Evolutionary conservation across 2,329 filamentous ascomycete species (phyloP), one percentile per base, ranked within the genome.

Genomic region (Parasarocladium wereldwijsianum): DNA sequence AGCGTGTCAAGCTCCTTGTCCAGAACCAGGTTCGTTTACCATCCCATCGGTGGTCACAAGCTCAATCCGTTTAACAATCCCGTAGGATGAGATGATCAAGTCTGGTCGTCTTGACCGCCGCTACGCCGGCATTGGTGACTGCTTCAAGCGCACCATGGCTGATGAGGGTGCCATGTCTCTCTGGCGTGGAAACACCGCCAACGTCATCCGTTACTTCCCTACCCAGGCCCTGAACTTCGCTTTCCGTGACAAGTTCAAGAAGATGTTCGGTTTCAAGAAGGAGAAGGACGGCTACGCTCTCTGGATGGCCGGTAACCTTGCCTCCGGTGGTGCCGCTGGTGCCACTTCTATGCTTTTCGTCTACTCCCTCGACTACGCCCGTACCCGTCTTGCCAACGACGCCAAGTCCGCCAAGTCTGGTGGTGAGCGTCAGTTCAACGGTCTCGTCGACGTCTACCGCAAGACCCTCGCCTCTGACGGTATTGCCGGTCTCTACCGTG

Each of bases 191-290:
- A 98, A 98, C 84, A 98, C 90, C 60, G 90, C 90, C 84, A 98
- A 98, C 80, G 90, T 98, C 66, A 93, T 98, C 76, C 90, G 90
- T 81, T 98, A 98, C 75, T 98, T 98, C 84, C 90, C 90, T 51
- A 98, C 90, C 63, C 90, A 98, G 77, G 90, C 90, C 54, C 74
- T 98, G 63, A 98, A 98, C 86, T 98, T 98, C 60, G 90, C 90
- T 62, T 98, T 98, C 90, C 90, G 90, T 66, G 90, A 98, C 67
- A 94, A 92, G 78, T 98, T 94, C 85, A 98, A 98, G 85, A 74
- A 80, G 58, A 92, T 98, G 86, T 98, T 98, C 79, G 82, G 84
- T 60, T 98, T 84, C 85, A 98, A 96, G 85, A 96, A 96, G 82
- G 90, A 98, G 43, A 79, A 78, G 67, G 90, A 98, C 63, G 90